Conservation (phyloP, 2,329 filamentous ascomycete species). For the Coleophoma crateriformis region DNA sequence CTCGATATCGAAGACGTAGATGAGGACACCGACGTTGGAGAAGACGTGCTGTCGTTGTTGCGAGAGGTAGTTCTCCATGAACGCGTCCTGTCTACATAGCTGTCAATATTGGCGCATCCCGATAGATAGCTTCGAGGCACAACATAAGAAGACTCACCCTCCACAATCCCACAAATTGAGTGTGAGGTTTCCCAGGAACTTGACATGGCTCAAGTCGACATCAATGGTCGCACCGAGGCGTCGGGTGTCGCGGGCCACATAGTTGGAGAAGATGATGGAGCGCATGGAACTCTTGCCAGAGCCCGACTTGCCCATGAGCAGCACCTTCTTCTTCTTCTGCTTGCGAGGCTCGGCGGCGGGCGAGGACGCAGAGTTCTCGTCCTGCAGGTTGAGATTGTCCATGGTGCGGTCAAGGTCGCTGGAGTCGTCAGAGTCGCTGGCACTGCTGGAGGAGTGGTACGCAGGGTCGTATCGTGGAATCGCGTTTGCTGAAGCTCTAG, state of each 20-base stretch:
- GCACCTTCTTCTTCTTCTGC: conserved; percentile 80
- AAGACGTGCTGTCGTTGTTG: conserved; percentile 96
- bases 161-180: conserved; percentile 99
- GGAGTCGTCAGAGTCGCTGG: background rate
- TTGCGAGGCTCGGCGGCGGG: conserved; percentile 33
- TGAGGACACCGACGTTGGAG: conserved; percentile 90
- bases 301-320: conserved; percentile 91
- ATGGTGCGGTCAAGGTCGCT: conserved; percentile 1
- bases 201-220: conserved; percentile 96
- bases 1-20: conserved; percentile 99
- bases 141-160: conserved; percentile 46
- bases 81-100: conserved; percentile 75
- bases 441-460: too few species aligned
- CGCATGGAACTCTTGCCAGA: conserved; percentile 98
- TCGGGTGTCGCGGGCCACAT: conserved; percentile 92
- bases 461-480: too few species aligned
- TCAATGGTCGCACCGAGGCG: conserved; percentile 94
- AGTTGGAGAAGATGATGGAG: conserved; percentile 98
- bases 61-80: conserved; percentile 97
- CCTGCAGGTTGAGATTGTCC: conserved; percentile 16
- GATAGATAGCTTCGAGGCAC: background rate
- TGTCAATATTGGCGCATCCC: too few species aligned
- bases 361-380: conserved; percentile 12
- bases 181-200: conserved; percentile 96
- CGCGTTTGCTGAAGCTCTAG: too few species aligned